Base-by-base conservation (phyloP, 23 red algal genomes). In the Porphyridium purpureum region DNA sequence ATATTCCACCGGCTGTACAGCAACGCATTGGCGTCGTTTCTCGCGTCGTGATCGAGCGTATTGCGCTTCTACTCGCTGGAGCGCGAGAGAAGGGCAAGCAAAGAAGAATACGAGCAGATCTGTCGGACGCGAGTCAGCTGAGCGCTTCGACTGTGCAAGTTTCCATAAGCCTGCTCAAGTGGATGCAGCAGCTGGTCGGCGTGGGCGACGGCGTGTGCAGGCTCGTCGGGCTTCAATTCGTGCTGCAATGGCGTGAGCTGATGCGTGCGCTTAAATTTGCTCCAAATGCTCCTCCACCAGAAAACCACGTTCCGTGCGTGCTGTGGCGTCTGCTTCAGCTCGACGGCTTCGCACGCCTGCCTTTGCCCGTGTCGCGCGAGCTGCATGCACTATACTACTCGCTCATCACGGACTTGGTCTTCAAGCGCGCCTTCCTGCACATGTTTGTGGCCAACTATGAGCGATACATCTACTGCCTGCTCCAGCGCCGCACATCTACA, bases 351-450 rank as follows among this genome's bases (percentile, higher is more conserved):
- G 54, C 38, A 9, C 25, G 28, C 19, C 49, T 81, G 5, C 49
- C 55, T 0, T 5, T 27, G 23, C 22, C 4, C 19, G 27, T 81
- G 8, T 17, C 46, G n/a, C 17, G 25, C 0, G 30, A 30, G 11
- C 28, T 80, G 7, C 74, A 92, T 34, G 50, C 60, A 30, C 29
- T 92, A 4, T 92, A 81, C 60, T 92, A 69, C 52, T 35, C 73
- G 32, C 72, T 92, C 2, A 80, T 92, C 21, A 81, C 75, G 0
- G 74, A 80, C 33, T 36, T 74, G 3, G 59, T 73, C 0, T 92
- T 92, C 49, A 80, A 74, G 49, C 52, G 74, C 19, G 35, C 49
- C 9, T 84, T 84, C 32, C 60, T 84, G 4, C 55, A 65, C 52
- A 31, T 31, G 11, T 67, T 84, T 69, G 55, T 61, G 0, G 33